Conservation (phyloP, 805 yeast genomes). For the Wickerhamomyces subpelliculosus region DNA sequence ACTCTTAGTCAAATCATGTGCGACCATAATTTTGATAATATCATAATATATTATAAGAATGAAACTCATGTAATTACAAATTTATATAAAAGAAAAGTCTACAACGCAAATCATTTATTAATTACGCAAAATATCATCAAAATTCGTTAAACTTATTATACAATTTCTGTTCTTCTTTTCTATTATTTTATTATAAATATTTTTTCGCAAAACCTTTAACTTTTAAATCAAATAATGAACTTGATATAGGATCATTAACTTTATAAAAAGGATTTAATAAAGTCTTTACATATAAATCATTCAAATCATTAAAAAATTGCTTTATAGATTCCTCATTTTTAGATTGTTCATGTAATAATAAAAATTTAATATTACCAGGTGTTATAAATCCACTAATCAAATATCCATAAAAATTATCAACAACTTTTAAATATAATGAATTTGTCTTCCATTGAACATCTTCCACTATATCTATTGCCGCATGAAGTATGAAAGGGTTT, state of each 20-base stretch:
- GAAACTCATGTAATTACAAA: too few relatives aligned
- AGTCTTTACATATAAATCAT: conserved; percentile 83
- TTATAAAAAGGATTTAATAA: conserved; percentile 81
- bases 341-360: conserved; percentile 60
- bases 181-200: conserved; percentile 44
- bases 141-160: too few relatives aligned
- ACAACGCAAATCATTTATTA: too few relatives aligned
- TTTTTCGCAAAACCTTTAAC: conserved; percentile 69
- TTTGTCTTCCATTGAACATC: conserved; percentile 77
- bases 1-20: too few relatives aligned
- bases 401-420: conserved; percentile 83
- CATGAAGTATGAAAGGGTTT: conserved; percentile 81
- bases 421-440: conserved; percentile 60
- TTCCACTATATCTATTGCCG: conserved; percentile 87
- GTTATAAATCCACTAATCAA: conserved; percentile 81
- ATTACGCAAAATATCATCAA: too few relatives aligned
- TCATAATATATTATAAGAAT: too few relatives aligned
- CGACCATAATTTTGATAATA: too few relatives aligned
- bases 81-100: too few relatives aligned
- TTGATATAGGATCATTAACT: conserved; percentile 65
- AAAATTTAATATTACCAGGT: conserved; percentile 77
- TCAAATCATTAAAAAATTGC: conserved; percentile 77
- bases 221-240: conserved; percentile 68
- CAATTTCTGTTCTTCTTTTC: neutral
- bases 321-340: conserved; percentile 65